A percentile compares a stretch with the other conserved stretches of the same genome.
Evolutionary conservation across 257 asterid genomes (phyloP).

Genomic region (Solanum lignicaule): DNA sequence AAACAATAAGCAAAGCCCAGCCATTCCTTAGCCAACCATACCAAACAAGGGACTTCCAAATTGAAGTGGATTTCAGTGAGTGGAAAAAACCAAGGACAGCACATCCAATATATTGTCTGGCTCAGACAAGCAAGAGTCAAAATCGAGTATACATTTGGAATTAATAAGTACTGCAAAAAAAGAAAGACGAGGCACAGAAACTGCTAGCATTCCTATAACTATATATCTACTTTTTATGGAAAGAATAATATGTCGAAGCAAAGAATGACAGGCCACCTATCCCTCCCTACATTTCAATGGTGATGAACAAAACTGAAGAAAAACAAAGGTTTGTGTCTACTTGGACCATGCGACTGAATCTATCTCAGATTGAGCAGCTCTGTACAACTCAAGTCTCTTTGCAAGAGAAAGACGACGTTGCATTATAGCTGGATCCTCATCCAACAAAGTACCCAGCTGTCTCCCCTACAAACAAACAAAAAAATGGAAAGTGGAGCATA

Average conservation of each 20-base stretch:
- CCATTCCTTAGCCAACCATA: neutral
- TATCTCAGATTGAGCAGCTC: slow-evolving; percentile 88
- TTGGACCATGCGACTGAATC: slow-evolving; percentile 95
- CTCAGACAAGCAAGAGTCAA: neutral
- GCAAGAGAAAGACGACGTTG: slow-evolving; percentile 68
- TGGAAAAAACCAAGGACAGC: neutral
- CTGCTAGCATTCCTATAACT: neutral
- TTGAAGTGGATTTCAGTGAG: neutral
- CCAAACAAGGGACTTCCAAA: neutral
- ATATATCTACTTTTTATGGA: neutral
- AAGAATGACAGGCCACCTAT: slow-evolving; percentile 15
- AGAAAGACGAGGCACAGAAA: neutral
- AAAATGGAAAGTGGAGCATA: neutral
- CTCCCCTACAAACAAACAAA: slow-evolving; percentile 39
- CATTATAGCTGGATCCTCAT: slow-evolving; percentile 96
- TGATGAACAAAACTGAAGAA: neutral
- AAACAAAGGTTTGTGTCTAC: slow-evolving; percentile 18
- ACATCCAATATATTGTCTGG: neutral
- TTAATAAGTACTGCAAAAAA: neutral
- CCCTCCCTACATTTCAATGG: neutral
- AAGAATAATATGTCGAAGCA: slow-evolving; percentile 6
- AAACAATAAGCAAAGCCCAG: neutral
- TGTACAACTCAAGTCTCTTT: slow-evolving; percentile 87
- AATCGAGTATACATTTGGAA: neutral
- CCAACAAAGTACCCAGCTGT: slow-evolving; percentile 74